Evolutionary conservation across 306 rosid species (phyloP), one percentile per base, ranked within the genome.

Genomic region (Castanopsis chinensis): DNA sequence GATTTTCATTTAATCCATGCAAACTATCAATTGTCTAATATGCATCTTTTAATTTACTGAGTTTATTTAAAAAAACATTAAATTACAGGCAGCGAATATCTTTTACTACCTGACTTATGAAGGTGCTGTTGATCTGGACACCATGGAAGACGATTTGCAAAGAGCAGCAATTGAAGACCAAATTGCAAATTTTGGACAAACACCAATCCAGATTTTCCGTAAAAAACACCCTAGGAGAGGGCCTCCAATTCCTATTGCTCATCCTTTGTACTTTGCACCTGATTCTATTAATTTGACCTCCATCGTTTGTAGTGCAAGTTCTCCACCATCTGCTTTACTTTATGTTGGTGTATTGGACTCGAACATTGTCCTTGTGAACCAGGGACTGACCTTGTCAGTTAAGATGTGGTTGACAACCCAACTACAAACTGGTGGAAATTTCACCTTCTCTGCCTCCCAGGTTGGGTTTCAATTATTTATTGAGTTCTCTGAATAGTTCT

Each of bases 151-250:
- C 82, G 99, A 94, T 84, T 73, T 94, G 80, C 99, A 92, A 89
- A 90, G 91, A 86, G 92, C 97, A 23, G 97, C 99, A 57, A 87
- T 94, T 43, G 99, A 94, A 86, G 99, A 94, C 78, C 99, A 94
- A 86, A 91, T 94, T 82, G 99, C 99, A 83, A 94, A 94, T 87
- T 94, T 94, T 89, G 99, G 99, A 82, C 99, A 94, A 89, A 92
- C 99, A 11, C 99, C 99, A 51, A 86, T 89, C 71, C 99, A 94
- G 90, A 88, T 94, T 81, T 94, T 94, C 75, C 93, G 92, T 63
- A 94, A 94, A 87, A 94, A 92, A 79, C 99, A 94, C 82, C 97
- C 97, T 55, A 91, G 99, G 86, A 88, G 99, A 89, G 99, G 99
- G 79, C 99, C 97, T 8, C 99, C 99, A 49, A 87, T 94, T 84